Base-by-base conservation (phyloP, 2,329 filamentous ascomycete species). In the Paracorniculantispora psalliotae region DNA sequence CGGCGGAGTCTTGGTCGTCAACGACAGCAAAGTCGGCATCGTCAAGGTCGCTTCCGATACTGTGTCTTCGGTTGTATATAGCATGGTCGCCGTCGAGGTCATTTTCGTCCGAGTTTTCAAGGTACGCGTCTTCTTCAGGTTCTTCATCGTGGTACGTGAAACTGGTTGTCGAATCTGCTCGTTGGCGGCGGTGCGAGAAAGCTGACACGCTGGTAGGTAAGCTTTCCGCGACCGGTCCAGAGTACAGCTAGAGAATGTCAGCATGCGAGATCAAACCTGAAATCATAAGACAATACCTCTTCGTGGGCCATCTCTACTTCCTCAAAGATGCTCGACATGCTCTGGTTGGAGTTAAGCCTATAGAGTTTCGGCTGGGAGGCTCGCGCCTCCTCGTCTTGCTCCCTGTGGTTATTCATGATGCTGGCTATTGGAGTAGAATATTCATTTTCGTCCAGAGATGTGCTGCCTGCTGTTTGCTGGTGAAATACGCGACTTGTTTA, bases 301-400 rank as follows among this genome's bases (percentile, higher is more conserved):
- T 96, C 91, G 54, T 96, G 91, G 21, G 94, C 93, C 94, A 99
- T 97, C 72, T 97, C 93, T n/a, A 97, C 92, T 73, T 96, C 91
- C 65, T 91, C 91, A 66, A 96, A 88, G 66, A 97, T 87, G 74
- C 91, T 96, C 37, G 87, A 80, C 73, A 81, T 85, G 75, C 89
- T 91, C 67, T 86, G 79, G 67, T 90, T 90, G 54, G 87, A 89
- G 64, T 80, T 80, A 58, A 88, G 79, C 57, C 87, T 79, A 72
- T 91, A 90, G 62, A 90, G 69, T 54, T 70, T 57, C 25, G 62
- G 59, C 30, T 59, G 56, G 21, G 51, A 46, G 59, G 48, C 41
- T 12, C 41, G 41, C 17, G 28, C 39, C 33, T 57, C 53, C 30
- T 57, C 54, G 25, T 58, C 48, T 39, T 39, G 51, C 21, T 13